Conservation (phyloP, 2,329 filamentous ascomycete genomes). For the Colletotrichum tanaceti region DNA sequence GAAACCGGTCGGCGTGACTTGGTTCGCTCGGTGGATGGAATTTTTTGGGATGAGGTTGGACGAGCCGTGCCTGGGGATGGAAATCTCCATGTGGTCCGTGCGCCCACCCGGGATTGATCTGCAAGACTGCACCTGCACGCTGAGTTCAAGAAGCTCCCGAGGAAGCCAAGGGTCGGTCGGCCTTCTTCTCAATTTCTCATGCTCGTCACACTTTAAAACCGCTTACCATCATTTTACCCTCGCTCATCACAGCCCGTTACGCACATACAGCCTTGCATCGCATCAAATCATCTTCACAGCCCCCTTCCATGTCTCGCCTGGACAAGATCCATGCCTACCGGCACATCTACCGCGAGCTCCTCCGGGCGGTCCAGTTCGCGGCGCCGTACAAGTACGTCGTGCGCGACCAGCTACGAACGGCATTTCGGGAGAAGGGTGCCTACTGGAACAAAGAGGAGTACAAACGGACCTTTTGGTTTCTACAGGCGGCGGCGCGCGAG, state of each 20-base stretch:
- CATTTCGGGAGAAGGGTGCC: conserved; percentile 65
- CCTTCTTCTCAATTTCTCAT: neutral
- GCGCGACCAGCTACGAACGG: conserved; percentile 68
- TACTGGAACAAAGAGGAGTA: conserved; percentile 64
- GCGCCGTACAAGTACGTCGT: conserved; percentile 73
- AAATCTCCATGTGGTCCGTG: conserved; percentile 38
- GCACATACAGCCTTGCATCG: no score
- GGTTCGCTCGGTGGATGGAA: conserved; percentile 27
- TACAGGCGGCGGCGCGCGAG: conserved; percentile 71
- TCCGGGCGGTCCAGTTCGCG: conserved; percentile 79
- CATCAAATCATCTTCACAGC: neutral
- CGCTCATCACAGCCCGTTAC: no score
- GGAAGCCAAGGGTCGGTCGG: neutral
- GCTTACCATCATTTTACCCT: no score
- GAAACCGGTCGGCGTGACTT: conserved; percentile 12
- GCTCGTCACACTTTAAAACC: no score
- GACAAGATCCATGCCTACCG: conserved; percentile 75
- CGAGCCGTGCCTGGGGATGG: conserved; percentile 29
- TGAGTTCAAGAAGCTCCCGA: neutral
- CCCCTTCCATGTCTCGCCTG: conserved; percentile 47
- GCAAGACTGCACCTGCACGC: neutral
- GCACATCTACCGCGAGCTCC: conserved; percentile 71
- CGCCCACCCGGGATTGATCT: conserved; percentile 2
- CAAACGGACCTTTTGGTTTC: conserved; percentile 76
- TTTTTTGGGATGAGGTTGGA: conserved; percentile 41